Percentiles rank a stretch among this genome's conserved stretches.
phyloP scores from a whole-genome alignment of 345 rosid genomes.

The Camelina laxa region DNA sequence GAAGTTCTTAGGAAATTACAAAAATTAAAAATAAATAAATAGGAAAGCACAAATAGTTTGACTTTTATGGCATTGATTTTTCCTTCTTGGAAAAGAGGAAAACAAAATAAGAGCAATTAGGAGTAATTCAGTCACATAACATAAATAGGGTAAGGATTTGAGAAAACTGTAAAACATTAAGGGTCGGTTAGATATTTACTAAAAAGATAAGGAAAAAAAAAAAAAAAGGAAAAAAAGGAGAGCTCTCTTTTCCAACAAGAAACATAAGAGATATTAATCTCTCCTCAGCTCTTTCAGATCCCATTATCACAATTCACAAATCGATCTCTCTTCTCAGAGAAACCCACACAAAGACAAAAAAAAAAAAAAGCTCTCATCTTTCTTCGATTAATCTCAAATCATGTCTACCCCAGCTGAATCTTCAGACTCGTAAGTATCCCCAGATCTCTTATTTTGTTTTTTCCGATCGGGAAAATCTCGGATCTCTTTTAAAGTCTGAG shows the following conservation, averaged over 20 bases:
- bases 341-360: not conserved
- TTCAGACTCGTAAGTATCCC: slow-evolving; percentile 77
- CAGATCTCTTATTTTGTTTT: slow-evolving; percentile 51
- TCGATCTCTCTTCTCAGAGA: slow-evolving; percentile 22
- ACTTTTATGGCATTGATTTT: not conserved
- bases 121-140: not conserved
- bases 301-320: slow-evolving; percentile 43
- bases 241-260: slow-evolving; percentile 62
- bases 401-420: slow-evolving; percentile 89
- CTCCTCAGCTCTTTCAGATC: slow-evolving; percentile 35
- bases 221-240: slow-evolving; percentile 15
- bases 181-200: slow-evolving; percentile 21
- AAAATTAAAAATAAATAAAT: not conserved
- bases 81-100: not conserved
- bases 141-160: not conserved
- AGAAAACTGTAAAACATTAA: not conserved
- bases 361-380: slow-evolving; percentile 32
- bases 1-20: not conserved
- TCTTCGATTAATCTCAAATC: slow-evolving; percentile 32
- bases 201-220: slow-evolving; percentile 7
- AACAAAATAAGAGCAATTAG: not conserved
- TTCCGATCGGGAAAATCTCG: not conserved
- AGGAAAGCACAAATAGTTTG: not conserved
- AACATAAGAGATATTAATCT: slow-evolving; percentile 46
- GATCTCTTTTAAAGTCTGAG: slow-evolving; percentile 12